These are phyloP conservation scores for Rutidosis leptorrhynchoides DNA, from an alignment of 129 eudicot species.

Conservation along the genomic window DNA sequence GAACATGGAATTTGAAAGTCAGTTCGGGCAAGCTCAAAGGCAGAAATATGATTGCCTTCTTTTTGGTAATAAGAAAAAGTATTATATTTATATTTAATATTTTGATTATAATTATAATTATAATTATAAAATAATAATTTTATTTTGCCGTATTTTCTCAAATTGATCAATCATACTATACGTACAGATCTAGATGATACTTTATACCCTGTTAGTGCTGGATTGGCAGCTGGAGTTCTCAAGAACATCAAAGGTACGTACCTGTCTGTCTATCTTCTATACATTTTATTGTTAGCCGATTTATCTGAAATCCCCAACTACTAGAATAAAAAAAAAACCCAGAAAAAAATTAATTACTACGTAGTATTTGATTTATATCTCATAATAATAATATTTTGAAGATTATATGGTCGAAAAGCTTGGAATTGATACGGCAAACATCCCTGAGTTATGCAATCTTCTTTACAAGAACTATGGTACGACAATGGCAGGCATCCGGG, in stretches of 20 bases:
- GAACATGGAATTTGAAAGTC: constrained; percentile 68
- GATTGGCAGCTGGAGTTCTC: constrained; percentile 60
- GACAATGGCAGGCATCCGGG: constrained; percentile 96
- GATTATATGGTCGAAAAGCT: constrained; percentile 90
- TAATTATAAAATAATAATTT: not conserved
- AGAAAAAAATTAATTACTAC: not conserved
- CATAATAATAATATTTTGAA: constrained; percentile 24
- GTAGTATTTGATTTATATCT: not conserved
- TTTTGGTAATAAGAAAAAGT: constrained; percentile 44
- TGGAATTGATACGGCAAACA: constrained; percentile 61
- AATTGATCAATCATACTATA: not conserved
- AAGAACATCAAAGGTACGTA: constrained; percentile 70
- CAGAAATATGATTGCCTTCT: constrained; percentile 85
- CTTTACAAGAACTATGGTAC: constrained; percentile 90
- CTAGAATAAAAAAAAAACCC: not conserved
- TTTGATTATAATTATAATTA: no score
- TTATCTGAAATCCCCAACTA: not conserved
- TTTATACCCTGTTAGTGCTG: constrained; percentile 77
- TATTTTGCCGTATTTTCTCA: not conserved
- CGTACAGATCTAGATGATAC: constrained; percentile 85
- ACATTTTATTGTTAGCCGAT: not conserved
- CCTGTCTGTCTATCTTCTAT: constrained; percentile 27
- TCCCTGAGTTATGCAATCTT: constrained; percentile 56
- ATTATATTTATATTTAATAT: no score
- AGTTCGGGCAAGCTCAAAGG: constrained; percentile 50